phyloP scores from a whole-genome alignment of 192 early-diverging fungal genomes.

The Globomyces pollinis-pini region DNA sequence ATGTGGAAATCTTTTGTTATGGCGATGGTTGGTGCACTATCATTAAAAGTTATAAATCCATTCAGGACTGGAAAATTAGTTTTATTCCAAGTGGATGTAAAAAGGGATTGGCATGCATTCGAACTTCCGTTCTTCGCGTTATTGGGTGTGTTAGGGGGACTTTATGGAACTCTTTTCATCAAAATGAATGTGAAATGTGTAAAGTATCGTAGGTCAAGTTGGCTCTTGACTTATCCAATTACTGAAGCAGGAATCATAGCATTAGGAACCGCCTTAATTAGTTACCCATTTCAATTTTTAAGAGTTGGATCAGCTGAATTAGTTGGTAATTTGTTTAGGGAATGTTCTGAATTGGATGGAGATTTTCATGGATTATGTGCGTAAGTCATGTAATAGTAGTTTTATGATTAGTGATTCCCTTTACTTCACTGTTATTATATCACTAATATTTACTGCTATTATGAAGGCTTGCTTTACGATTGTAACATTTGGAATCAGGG shows the following conservation, averaged over 20 bases:
- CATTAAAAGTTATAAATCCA: conserved; percentile 66
- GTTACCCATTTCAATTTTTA: conserved; percentile 33
- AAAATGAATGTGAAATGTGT: conserved; percentile 31
- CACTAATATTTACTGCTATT: conserved; percentile 28
- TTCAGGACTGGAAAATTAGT: conserved; percentile 95
- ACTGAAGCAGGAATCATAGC: conserved; percentile 37
- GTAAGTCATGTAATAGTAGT: conserved; percentile 8
- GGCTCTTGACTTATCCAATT: conserved; percentile 28
- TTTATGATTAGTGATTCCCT: conserved; percentile 4
- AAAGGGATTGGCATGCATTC: conserved; percentile 91
- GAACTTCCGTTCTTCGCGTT: conserved; percentile 66
- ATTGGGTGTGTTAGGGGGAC: conserved; percentile 68
- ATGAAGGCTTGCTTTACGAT: conserved; percentile 42
- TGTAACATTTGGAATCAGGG: conserved; percentile 43
- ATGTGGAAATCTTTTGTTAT: conserved; percentile 98
- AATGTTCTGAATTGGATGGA: conserved; percentile 43
- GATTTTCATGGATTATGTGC: conserved; percentile 46
- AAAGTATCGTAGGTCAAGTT: conserved; percentile 21
- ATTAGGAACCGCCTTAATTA: conserved; percentile 37
- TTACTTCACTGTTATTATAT: conserved; percentile 9
- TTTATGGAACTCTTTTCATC: conserved; percentile 46
- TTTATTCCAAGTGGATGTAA: conserved; percentile 90
- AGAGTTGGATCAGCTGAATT: conserved; percentile 27
- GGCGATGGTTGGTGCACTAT: conserved; percentile 89
- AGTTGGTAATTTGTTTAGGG: conserved; percentile 47